Evolutionary conservation across 2,329 filamentous ascomycete genomes (phyloP), one percentile per base, ranked within the genome.

Genomic region (Alternaria postmessia): DNA sequence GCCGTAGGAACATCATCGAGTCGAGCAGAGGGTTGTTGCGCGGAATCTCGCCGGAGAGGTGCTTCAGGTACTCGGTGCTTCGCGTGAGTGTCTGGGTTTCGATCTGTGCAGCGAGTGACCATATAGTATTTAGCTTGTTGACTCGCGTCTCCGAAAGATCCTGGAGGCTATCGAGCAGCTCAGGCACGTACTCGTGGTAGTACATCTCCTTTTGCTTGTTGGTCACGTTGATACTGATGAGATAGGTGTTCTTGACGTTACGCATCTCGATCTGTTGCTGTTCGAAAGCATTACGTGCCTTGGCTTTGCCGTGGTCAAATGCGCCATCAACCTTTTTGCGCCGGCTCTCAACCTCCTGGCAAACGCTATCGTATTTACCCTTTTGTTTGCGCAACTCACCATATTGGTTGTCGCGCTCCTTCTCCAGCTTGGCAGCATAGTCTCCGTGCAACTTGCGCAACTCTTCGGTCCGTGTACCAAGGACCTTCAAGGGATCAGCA

Each of bases 181-280:
- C 95, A 8, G 95, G 95, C 20, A 99, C 86, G 78, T 98, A 98
- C 78, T 97, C 93, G 76, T 98, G 91, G 75, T 97, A 99, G 82
- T 98, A 98, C 75, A 90, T 92, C 76, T 97, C 93, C 82, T 98
- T 99, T 74, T 97, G 90, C 82, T 95, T 96, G 81, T 99, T 99
- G 34, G 94, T 96, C 59, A 98, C 92, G 75, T 96, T 96, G 81
- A 99, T 97, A 62, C 89, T 87, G 73, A 99, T 97, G 62, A 99
- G 83, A 75, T 99, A 99, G n/a, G 91, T 93, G 78, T 99, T 99
- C 84, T 99, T 99, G 78, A 91, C 87, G 76, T 99, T 99, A 80
- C 95, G 92, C 95, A 98, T 98, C 70, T 99, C 95, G 61, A 89
- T 82, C 61, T 96, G 85, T 79, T 98, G 94, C 76, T 97, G 93